phyloP scores from a whole-genome alignment of 345 rosid genomes.

The Syzygium aqueum region DNA sequence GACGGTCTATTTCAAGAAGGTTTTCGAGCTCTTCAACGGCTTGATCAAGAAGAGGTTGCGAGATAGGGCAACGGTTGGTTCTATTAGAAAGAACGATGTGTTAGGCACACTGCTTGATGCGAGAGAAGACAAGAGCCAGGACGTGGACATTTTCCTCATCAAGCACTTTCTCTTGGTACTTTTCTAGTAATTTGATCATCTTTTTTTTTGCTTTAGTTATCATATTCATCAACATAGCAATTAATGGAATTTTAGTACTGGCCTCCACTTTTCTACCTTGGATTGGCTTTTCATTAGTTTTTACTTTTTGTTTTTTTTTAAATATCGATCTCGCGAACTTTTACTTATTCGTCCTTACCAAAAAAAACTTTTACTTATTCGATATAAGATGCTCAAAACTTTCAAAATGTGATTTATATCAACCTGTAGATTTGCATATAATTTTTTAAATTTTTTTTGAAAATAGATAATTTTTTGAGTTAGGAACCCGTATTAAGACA shows the following conservation, averaged over 20 bases:
- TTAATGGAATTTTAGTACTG: background rate
- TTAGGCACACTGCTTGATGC: conserved; percentile 26
- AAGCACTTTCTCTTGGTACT: conserved; percentile 15
- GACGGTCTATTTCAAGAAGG: conserved; percentile 2
- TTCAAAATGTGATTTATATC: background rate
- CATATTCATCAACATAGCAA: background rate
- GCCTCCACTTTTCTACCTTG: background rate
- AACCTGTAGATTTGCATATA: too few species aligned
- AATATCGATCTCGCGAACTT: background rate
- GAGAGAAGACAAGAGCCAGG: conserved; percentile 13
- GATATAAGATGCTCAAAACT: background rate
- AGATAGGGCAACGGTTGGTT: background rate
- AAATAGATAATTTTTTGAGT: too few species aligned
- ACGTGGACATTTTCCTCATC: conserved; percentile 7
- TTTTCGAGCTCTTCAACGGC: conserved; percentile 13
- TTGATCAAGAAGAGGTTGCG: conserved; percentile 13
- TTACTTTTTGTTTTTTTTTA: background rate
- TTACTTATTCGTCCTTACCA: background rate
- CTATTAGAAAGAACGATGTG: conserved; percentile 12
- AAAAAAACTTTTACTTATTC: background rate
- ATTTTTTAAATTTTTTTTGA: too few species aligned
- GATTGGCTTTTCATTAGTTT: background rate
- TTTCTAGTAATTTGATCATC: background rate
- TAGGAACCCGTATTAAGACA: background rate
- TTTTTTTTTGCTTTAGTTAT: background rate